phyloP scores from a whole-genome alignment of 192 early-diverging fungal genomes.

The Coemansia sp. region DNA sequence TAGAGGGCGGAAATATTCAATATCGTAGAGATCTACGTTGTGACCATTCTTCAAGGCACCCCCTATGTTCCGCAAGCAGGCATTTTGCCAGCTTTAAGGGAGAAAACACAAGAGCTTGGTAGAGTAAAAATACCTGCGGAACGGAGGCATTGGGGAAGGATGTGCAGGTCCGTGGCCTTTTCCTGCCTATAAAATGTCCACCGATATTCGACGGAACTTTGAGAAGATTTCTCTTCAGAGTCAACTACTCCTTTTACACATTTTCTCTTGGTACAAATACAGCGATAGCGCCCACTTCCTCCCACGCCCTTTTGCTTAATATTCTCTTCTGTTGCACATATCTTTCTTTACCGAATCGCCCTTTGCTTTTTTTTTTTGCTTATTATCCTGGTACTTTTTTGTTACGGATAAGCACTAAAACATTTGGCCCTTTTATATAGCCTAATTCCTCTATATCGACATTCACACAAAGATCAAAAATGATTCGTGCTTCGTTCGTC shows the following conservation, averaged over 20 bases:
- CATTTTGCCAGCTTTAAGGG: background rate
- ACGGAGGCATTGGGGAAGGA: conserved; percentile 1
- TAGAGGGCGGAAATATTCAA: background rate
- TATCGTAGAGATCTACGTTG: background rate
- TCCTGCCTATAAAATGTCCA: background rate
- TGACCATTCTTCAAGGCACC: background rate
- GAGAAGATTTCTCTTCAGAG: conserved; percentile 1
- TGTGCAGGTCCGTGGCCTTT: background rate
- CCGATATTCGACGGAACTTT: background rate
- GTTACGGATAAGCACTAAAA: conserved; percentile 10
- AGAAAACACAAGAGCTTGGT: background rate
- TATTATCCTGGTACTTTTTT: conserved; percentile 11
- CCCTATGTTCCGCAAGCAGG: background rate
- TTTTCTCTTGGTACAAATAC: conserved; percentile 3
- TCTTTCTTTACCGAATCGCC: background rate
- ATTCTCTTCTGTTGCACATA: background rate
- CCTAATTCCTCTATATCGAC: background rate
- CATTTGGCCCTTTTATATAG: conserved; percentile 3
- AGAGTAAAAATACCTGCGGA: background rate
- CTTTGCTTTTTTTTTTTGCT: conserved; percentile 3
- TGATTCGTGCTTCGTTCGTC: conserved; percentile 46
- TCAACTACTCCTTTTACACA: background rate
- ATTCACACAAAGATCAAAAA: conserved; percentile 14
- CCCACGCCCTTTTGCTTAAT: background rate
- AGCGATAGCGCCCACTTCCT: background rate